phyloP scores from a whole-genome alignment of 352 stramenopile species.

The Peronospora tabacina region DNA sequence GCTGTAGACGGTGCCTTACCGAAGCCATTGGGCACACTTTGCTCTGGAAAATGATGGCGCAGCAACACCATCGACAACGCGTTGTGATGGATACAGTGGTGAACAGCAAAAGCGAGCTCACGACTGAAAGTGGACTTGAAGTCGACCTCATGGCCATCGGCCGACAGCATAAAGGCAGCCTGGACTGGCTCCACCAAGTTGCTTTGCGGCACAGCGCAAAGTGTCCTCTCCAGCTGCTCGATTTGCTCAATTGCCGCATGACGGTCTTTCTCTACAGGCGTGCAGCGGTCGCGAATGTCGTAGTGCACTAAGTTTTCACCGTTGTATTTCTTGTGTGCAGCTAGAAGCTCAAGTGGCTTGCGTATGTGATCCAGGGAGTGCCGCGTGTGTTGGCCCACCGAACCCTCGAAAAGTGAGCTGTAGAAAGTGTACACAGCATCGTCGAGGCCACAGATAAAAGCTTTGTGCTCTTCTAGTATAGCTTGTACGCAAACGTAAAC shows the following conservation, averaged over 20 bases:
- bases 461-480: slow-evolving; percentile 61
- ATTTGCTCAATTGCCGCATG: slow-evolving; percentile 48
- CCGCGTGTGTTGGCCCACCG: slow-evolving; percentile 65
- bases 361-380: slow-evolving; percentile 75
- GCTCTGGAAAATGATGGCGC: slow-evolving; percentile 51
- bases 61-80: slow-evolving; percentile 70
- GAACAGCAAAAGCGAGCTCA: slow-evolving; percentile 76
- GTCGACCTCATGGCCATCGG: slow-evolving; percentile 55
- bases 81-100: slow-evolving; percentile 86
- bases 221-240: slow-evolving; percentile 32
- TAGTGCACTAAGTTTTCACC: slow-evolving; percentile 37
- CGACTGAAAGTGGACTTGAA: slow-evolving; percentile 67
- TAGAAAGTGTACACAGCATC: slow-evolving; percentile 58
- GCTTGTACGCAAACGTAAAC: slow-evolving; percentile 40
- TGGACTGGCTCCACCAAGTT: slow-evolving; percentile 27
- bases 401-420: slow-evolving; percentile 52
- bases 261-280: slow-evolving; percentile 53
- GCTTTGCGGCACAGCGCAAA: slow-evolving; percentile 26
- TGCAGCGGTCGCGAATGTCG: slow-evolving; percentile 64
- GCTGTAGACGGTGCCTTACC: slow-evolving; percentile 73
- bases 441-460: slow-evolving; percentile 39
- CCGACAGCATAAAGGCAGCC: slow-evolving; percentile 73
- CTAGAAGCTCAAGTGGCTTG: slow-evolving; percentile 49
- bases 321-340: slow-evolving; percentile 1
- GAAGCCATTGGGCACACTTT: slow-evolving; percentile 40